A percentile compares a stretch with the other conserved stretches of the same genome.
These are phyloP conservation scores for Lepidium aucheri DNA, from an alignment of 345 rosid genomes.

Conservation along the genomic window DNA sequence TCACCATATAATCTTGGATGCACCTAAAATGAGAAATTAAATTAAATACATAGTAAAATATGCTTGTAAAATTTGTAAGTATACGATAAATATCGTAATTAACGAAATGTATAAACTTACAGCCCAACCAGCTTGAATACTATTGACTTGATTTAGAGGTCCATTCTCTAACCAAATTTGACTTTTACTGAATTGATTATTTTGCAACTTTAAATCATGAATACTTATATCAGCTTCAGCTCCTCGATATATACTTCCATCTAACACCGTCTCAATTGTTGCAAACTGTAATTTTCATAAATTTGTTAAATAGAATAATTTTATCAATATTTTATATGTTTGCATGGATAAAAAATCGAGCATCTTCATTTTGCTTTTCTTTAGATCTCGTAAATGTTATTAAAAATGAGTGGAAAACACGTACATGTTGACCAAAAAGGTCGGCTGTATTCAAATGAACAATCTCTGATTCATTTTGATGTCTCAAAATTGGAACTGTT, in stretches of 20 bases:
- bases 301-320: background rate
- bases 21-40: background rate
- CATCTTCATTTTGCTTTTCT: background rate
- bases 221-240: constrained; percentile 10
- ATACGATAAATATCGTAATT: background rate
- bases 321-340: background rate
- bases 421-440: constrained; percentile 1
- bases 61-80: background rate
- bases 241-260: constrained; percentile 17
- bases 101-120: background rate
- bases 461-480: background rate
- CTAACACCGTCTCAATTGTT: constrained; percentile 2
- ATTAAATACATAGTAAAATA: background rate
- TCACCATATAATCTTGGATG: constrained; percentile 21
- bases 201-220: background rate
- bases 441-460: constrained; percentile 1
- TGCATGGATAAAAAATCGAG: background rate
- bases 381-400: background rate
- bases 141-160: background rate
- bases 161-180: constrained; percentile 24
- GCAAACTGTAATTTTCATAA: background rate
- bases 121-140: constrained; percentile 24
- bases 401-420: background rate
- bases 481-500: constrained; percentile 7
- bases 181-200: constrained; percentile 5